Evolutionary conservation across 208 protist genomes (phyloP).

Genomic region (Trypanosoma mega): DNA sequence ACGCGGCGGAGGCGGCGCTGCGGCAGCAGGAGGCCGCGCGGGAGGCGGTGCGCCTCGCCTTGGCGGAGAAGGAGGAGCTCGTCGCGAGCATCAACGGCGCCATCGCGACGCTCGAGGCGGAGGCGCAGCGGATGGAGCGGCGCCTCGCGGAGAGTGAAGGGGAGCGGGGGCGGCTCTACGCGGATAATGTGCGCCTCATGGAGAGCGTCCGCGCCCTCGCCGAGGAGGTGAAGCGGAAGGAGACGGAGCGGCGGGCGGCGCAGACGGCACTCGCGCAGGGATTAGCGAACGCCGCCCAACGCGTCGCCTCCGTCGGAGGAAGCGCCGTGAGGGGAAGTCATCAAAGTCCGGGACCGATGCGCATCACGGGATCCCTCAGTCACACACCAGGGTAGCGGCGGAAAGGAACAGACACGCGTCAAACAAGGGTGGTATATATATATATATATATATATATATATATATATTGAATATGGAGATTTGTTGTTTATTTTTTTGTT

Average conservation of each 20-base stretch:
- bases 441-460: no score
- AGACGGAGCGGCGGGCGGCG: slow-evolving; percentile 59
- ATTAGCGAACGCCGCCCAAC: slow-evolving; percentile 14
- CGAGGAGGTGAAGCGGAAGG: slow-evolving; percentile 51
- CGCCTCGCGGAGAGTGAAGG: slow-evolving; percentile 22
- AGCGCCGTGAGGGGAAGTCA: slow-evolving; percentile 1
- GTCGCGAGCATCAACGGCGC: slow-evolving; percentile 17
- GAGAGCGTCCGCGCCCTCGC: slow-evolving; percentile 49
- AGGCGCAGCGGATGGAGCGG: slow-evolving; percentile 21
- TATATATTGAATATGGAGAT: no score
- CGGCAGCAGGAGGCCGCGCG: slow-evolving; percentile 23
- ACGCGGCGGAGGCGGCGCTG: slow-evolving; percentile 18
- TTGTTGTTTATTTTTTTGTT: no score
- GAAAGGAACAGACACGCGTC: no score
- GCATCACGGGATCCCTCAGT: slow-evolving; percentile 1
- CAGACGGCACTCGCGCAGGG: slow-evolving; percentile 59
- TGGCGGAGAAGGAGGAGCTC: slow-evolving; percentile 25
- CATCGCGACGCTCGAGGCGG: slow-evolving; percentile 23
- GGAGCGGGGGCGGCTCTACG: slow-evolving; percentile 42
- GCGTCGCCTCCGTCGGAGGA: slow-evolving; percentile 11
- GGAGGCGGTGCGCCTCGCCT: slow-evolving; percentile 12
- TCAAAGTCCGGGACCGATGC: neutral
- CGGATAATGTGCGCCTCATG: slow-evolving; percentile 65
- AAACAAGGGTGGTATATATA: no score
- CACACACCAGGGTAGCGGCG: neutral